Evolutionary conservation across 208 protist genomes (phyloP).

Genomic region (Phytomonas sp.): DNA sequence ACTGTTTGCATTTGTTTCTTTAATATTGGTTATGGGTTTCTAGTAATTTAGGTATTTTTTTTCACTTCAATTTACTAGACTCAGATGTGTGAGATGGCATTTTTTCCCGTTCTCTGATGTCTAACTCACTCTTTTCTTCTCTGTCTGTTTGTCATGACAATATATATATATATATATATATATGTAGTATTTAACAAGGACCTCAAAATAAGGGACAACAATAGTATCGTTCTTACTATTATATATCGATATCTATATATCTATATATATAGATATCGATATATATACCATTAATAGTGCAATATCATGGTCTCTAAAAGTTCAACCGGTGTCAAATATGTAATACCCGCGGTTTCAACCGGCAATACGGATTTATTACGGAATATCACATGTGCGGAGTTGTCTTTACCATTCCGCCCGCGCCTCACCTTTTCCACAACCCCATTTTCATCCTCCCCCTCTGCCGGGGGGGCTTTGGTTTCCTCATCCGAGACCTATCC

Average conservation of each 20-base stretch:
- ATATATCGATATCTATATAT: background rate
- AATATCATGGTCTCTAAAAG: slow-evolving; percentile 4
- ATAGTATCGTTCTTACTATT: background rate
- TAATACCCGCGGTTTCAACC: background rate
- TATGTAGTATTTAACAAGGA: background rate
- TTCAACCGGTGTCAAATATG: background rate
- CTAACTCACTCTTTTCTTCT: slow-evolving; percentile 13
- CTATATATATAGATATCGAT: slow-evolving; percentile 1
- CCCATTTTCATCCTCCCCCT: background rate
- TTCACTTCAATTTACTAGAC: background rate
- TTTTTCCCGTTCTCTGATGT: background rate
- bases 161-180: background rate
- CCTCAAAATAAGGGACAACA: background rate
- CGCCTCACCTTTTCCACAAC: background rate
- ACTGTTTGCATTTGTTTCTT: background rate
- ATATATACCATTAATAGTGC: slow-evolving; percentile 4
- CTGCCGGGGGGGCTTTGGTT: background rate
- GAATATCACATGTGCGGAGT: background rate
- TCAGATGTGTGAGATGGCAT: background rate
- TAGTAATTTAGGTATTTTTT: background rate
- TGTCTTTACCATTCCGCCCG: background rate
- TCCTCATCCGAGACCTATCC: background rate
- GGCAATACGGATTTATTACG: background rate
- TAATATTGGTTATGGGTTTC: background rate
- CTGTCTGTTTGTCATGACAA: slow-evolving; percentile 4